Evolutionary conservation across 345 rosid species (phyloP).

Genomic region (Anastatica hierochuntica): DNA sequence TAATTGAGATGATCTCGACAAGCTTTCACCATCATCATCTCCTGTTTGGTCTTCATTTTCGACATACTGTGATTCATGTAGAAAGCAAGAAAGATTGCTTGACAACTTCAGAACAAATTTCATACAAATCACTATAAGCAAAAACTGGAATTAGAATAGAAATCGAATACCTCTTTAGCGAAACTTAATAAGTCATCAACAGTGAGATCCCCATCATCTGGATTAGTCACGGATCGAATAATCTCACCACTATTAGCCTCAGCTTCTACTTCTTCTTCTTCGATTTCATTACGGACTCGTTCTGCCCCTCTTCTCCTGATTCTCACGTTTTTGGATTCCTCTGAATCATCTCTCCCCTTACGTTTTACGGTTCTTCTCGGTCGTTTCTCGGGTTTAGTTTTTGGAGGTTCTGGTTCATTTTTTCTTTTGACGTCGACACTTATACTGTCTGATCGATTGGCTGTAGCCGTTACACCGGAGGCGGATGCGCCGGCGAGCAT

Average conservation of each 20-base stretch:
- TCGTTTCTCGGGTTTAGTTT: constrained; percentile 4
- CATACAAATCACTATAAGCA: neutral
- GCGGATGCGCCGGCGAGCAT: constrained; percentile 14
- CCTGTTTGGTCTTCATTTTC: neutral
- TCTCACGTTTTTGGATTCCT: constrained; percentile 3
- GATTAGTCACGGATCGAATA: neutral
- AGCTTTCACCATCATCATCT: neutral
- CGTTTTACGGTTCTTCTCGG: constrained; percentile 3
- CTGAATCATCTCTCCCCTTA: neutral
- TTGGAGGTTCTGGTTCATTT: constrained; percentile 1
- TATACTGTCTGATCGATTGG: neutral
- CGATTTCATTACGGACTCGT: neutral
- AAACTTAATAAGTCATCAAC: constrained; percentile 23
- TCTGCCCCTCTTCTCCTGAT: neutral
- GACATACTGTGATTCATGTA: constrained; percentile 10
- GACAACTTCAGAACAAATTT: too few species aligned
- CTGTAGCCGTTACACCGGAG: neutral
- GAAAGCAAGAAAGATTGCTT: too few species aligned
- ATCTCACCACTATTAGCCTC: neutral
- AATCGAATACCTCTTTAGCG: constrained; percentile 19
- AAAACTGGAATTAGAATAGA: neutral
- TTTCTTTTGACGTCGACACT: neutral
- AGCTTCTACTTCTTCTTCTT: constrained; percentile 2
- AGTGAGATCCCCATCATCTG: constrained; percentile 4
- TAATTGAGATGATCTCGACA: neutral